Base-by-base conservation (phyloP, 106 monocot genomes). In the Phalaenopsis aphrodite region DNA sequence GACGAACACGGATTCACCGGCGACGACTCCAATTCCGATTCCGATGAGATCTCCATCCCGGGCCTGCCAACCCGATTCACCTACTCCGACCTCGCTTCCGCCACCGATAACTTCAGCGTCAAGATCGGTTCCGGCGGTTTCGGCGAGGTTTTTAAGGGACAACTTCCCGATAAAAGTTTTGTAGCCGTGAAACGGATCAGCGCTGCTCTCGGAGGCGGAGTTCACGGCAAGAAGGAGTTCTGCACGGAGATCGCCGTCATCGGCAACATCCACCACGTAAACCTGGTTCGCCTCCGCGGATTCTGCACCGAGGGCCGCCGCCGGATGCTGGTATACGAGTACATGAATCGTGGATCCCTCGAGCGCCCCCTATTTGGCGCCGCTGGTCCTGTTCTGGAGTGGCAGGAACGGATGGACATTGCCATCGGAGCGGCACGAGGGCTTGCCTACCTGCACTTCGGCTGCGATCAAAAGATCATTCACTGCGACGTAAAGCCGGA, bases 401-500 rank as follows among this genome's bases (percentile, higher is more conserved):
- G 98, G 94, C 68, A 73, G 24, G 95, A 95, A 55, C 55, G 95
- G 36, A 76, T 88, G 67, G 84, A 89, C 12, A 83, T 95, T 55
- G 95, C 95, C 15, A 36, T 91, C 55, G 91, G 93, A 15, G 83
- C 95, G n/a, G 95, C 95, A 11, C 72, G 91, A 1, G 95, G 95
- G 17, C 88, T 95, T 3, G 93, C 95, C 7, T 95, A 95, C 78
- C 86, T 95, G 36, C 95, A 95, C 75, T 77, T 75, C 11, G 91
- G 89, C 42, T 93, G 93, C 81, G 82, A 91, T 52, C 87, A 86
- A 55, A 89, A 82, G 82, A 89, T 95, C 81, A 72, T 95, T 72
- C 95, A 95, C 85, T 95, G 95, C 81, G 95, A 95, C 76, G 83
- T 95, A 5, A 95, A 95, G 83, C 95, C 95, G 55, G 95, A 95